phyloP scores from a whole-genome alignment of 345 rosid species.

The Psidium guajava region DNA sequence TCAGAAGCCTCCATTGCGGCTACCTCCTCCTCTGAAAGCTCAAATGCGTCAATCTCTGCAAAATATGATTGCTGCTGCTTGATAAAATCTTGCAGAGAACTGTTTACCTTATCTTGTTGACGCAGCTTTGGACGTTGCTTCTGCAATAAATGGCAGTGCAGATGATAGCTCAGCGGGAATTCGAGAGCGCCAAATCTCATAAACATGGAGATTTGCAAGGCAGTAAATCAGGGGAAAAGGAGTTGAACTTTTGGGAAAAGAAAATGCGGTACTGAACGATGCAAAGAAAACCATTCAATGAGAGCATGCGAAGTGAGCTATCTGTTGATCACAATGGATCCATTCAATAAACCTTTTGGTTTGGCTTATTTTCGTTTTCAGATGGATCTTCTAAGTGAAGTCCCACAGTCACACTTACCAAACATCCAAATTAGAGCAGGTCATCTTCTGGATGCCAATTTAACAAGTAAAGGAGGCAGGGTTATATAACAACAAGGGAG shows the following conservation, averaged over 20 bases:
- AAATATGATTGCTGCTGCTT: background rate
- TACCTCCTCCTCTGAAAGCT: slow-evolving; percentile 4
- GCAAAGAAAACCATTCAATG: background rate
- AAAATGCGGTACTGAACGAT: background rate
- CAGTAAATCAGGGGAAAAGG: background rate
- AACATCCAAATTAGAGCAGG: background rate
- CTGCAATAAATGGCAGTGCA: background rate
- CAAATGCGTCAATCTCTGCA: slow-evolving; percentile 1
- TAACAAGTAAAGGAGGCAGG: background rate
- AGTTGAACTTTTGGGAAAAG: background rate
- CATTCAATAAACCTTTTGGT: background rate
- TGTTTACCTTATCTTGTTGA: background rate
- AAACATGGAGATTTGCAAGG: background rate
- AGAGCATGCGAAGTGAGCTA: background rate
- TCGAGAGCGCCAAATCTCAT: background rate
- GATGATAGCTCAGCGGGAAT: background rate
- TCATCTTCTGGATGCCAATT: background rate
- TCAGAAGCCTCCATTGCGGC: background rate
- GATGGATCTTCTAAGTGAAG: background rate
- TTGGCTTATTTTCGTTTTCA: background rate
- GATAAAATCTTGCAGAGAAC: background rate
- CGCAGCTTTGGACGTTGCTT: background rate
- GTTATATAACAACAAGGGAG: background rate
- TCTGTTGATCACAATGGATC: background rate
- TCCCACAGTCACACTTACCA: background rate